A percentile compares a stretch with the other conserved stretches of the same genome.
Evolutionary conservation across 192 early-diverging fungal species (phyloP).

Genomic region (Dissophora ornata): DNA sequence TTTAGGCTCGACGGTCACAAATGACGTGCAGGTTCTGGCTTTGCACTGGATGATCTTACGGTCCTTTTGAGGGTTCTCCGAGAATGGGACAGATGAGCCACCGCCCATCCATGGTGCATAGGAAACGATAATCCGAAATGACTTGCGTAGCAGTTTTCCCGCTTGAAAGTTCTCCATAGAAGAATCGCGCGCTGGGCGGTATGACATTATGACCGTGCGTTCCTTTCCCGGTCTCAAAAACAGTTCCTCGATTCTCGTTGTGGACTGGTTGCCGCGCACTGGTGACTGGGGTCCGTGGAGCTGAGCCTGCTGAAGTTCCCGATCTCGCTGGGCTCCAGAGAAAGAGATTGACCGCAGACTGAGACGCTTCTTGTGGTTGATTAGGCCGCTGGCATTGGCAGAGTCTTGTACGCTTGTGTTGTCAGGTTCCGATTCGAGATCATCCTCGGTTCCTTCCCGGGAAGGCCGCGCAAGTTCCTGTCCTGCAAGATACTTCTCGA

Average conservation of each 20-base stretch:
- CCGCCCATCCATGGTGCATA: constrained; percentile 55
- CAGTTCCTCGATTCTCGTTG: constrained; percentile 88
- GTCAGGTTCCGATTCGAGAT: constrained; percentile 53
- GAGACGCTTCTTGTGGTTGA: constrained; percentile 23
- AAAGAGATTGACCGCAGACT: constrained; percentile 46
- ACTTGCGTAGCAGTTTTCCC: constrained; percentile 74
- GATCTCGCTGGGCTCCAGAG: constrained; percentile 47
- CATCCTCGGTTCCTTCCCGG: constrained; percentile 36
- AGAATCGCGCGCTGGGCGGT: constrained; percentile 74
- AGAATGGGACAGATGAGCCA: constrained; percentile 34
- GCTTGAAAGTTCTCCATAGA: constrained; percentile 74
- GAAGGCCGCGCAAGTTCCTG: constrained; percentile 29
- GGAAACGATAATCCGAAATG: constrained; percentile 78
- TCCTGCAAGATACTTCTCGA: constrained; percentile 46
- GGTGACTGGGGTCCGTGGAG: constrained; percentile 41
- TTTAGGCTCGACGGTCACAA: constrained; percentile 87
- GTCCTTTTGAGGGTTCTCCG: constrained; percentile 60
- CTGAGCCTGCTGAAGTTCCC: constrained; percentile 52
- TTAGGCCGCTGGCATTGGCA: background rate
- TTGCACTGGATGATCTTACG: constrained; percentile 91
- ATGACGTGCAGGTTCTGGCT: constrained; percentile 90
- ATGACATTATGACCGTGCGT: constrained; percentile 83
- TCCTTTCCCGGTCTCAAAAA: constrained; percentile 85
- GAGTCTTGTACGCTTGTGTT: constrained; percentile 54
- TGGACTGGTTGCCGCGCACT: constrained; percentile 51